Conservation (phyloP, 257 asterid species). For the Solanum chmielewskii region DNA sequence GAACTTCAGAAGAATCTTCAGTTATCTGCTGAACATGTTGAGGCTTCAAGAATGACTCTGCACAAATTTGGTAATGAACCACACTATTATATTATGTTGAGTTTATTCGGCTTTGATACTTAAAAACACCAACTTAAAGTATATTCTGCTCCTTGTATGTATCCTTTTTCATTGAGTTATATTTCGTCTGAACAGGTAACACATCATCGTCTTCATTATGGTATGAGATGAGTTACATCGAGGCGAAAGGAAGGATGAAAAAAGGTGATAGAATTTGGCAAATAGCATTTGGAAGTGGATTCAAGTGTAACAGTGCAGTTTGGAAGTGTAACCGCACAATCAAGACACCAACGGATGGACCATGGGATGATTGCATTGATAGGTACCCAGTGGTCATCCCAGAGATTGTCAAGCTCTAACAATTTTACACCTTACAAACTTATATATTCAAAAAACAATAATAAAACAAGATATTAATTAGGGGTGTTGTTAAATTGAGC, state of each 20-base stretch:
- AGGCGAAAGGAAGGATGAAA: slow-evolving; percentile 72
- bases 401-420: slow-evolving; percentile 62
- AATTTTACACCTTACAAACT: not conserved
- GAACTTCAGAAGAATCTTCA: slow-evolving; percentile 82
- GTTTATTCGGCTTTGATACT: not conserved
- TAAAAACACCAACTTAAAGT: not conserved
- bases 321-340: slow-evolving; percentile 74
- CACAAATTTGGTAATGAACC: slow-evolving; percentile 45
- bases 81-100: not conserved
- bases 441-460: not conserved
- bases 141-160: not conserved
- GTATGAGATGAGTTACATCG: slow-evolving; percentile 69
- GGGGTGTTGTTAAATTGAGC: not conserved
- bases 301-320: slow-evolving; percentile 77
- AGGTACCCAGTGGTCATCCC: slow-evolving; percentile 78
- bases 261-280: slow-evolving; percentile 77
- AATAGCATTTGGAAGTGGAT: slow-evolving; percentile 81
- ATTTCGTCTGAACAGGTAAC: slow-evolving; percentile 3
- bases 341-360: slow-evolving; percentile 46
- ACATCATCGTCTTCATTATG: slow-evolving; percentile 79
- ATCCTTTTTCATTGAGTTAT: not conserved
- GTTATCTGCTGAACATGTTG: slow-evolving; percentile 80
- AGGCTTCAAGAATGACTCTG: slow-evolving; percentile 84
- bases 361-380: slow-evolving; percentile 69
- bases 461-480: not conserved